Evolutionary conservation across 768 basidiomycete species (phyloP), one percentile per base, ranked within the genome.

Genomic region (Thelephora aurantiotincta): DNA sequence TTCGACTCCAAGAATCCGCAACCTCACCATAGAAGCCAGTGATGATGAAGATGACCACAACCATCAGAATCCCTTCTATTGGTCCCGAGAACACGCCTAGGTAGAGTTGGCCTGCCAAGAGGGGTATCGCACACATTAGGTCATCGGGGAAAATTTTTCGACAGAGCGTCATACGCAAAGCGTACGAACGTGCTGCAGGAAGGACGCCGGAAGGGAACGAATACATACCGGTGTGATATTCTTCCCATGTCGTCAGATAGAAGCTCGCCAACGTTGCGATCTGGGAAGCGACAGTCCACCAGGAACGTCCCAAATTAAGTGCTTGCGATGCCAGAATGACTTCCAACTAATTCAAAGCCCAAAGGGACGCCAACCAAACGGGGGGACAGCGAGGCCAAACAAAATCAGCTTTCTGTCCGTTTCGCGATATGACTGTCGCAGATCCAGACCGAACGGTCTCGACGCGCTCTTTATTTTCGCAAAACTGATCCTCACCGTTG

Each of bases 261-360:
- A 85, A 85, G 60, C 75, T 83, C 34, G 74, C 75, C 16, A 82
- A 65, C 0, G 78, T 75, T 7, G 75, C 78, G 6, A 74, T 70
- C 60, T 93, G 88, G 1, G 84, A 84, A 0, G 84, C 77, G 33
- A 98, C 82, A 0, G 92, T 97, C 94, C 92, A 98, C 92, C 96
- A 98, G 0, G 89, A 91, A 16, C 92, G 72, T 11, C 88, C 90
- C 18, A 97, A 71, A 55, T 94, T 93, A 38, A 99, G 75, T 0
- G 96, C 93, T 22, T 85, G 77, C 6, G 79, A 69, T 5, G 77
- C 75, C 36, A 99, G 74, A 51, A 97, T 73, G 49, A 80, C 83
- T 64, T 92, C 94, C 20, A 99, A 75, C 89, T 93, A 57, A 18
- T 16, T 14, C 18, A 38, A 14, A 18, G 20, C 5, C 44, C 16